Conservation (phyloP, 176 grass and related monocot genomes). For the Eragrostis nindensis region DNA sequence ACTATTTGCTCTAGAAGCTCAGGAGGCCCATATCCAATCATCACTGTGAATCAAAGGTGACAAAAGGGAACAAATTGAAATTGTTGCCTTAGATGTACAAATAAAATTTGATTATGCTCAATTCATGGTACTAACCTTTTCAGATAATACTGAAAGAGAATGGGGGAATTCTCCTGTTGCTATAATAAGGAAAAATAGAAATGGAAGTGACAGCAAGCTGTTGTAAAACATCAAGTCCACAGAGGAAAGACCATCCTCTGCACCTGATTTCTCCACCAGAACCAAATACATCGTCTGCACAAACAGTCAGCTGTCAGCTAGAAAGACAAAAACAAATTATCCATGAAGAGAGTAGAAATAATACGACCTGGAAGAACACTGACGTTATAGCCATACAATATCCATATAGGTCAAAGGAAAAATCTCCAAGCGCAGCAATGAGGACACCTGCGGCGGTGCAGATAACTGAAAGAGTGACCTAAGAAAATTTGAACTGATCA, state of each 20-base stretch:
- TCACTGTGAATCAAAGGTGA: background rate
- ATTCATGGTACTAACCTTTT: slow-evolving; percentile 65
- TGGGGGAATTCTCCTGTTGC: slow-evolving; percentile 93
- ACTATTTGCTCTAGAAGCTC: background rate
- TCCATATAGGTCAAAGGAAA: slow-evolving; percentile 95
- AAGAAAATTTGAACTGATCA: slow-evolving; percentile 40
- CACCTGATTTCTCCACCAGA: slow-evolving; percentile 94
- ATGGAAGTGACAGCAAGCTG: slow-evolving; percentile 83
- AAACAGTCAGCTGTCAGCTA: slow-evolving; percentile 43
- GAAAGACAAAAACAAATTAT: slow-evolving; percentile 6
- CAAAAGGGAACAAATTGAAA: background rate
- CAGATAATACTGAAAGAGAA: slow-evolving; percentile 75
- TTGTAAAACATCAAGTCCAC: slow-evolving; percentile 97
- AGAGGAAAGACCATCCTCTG: slow-evolving; percentile 93
- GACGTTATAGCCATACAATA: slow-evolving; percentile 95
- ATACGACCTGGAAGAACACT: slow-evolving; percentile 94
- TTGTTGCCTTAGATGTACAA: background rate
- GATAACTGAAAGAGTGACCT: slow-evolving; percentile 93
- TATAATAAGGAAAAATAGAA: slow-evolving; percentile 90
- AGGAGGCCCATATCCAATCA: background rate
- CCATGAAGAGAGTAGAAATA: slow-evolving; percentile 25
- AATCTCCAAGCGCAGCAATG: slow-evolving; percentile 92
- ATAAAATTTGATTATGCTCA: background rate
- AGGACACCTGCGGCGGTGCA: slow-evolving; percentile 85
- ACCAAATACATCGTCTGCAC: slow-evolving; percentile 97